A percentile compares a stretch with the other conserved stretches of the same genome.
phyloP scores from a whole-genome alignment of 352 stramenopile genomes.

The Phytopythium chamaehyphon region DNA sequence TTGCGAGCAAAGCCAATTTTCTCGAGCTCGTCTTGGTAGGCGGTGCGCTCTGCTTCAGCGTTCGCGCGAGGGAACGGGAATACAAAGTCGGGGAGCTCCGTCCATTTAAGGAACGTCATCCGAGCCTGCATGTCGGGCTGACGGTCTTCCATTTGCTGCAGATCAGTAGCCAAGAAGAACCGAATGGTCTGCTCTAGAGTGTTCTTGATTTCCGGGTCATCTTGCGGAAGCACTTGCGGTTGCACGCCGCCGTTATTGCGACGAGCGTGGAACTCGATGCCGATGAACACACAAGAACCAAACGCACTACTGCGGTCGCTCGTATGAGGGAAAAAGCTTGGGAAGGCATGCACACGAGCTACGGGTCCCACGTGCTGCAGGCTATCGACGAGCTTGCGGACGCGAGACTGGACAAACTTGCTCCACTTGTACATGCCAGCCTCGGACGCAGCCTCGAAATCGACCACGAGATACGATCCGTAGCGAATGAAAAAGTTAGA shows the following conservation, averaged over 20 bases:
- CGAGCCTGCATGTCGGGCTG: conserved; percentile 62
- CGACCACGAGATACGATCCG: conserved; percentile 68
- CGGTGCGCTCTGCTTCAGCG: conserved; percentile 43
- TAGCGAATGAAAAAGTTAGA: conserved; percentile 87
- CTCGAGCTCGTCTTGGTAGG: conserved; percentile 65
- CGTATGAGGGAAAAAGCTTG: conserved; percentile 58
- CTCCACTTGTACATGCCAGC: conserved; percentile 76
- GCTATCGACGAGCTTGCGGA: conserved; percentile 77
- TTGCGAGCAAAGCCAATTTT: conserved; percentile 46
- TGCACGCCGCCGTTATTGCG: conserved; percentile 16
- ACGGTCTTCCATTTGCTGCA: conserved; percentile 79
- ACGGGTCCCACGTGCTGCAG: conserved; percentile 60
- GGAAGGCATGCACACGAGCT: conserved; percentile 61
- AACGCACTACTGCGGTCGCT: conserved; percentile 29
- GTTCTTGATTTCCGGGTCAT: conserved; percentile 67
- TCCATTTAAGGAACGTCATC: conserved; percentile 50
- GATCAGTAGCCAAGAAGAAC: conserved; percentile 79
- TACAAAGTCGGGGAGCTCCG: conserved; percentile 66
- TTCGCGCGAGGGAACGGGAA: conserved; percentile 45
- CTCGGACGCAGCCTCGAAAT: conserved; percentile 57
- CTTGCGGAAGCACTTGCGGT: conserved; percentile 29
- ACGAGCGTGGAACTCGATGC: conserved; percentile 65
- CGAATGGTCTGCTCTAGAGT: conserved; percentile 76
- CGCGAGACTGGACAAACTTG: conserved; percentile 77
- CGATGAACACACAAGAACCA: conserved; percentile 80